Evolutionary conservation across 805 yeast genomes (phyloP), one percentile per base, ranked within the genome.

Genomic region (Isabelozyma rhagii): DNA sequence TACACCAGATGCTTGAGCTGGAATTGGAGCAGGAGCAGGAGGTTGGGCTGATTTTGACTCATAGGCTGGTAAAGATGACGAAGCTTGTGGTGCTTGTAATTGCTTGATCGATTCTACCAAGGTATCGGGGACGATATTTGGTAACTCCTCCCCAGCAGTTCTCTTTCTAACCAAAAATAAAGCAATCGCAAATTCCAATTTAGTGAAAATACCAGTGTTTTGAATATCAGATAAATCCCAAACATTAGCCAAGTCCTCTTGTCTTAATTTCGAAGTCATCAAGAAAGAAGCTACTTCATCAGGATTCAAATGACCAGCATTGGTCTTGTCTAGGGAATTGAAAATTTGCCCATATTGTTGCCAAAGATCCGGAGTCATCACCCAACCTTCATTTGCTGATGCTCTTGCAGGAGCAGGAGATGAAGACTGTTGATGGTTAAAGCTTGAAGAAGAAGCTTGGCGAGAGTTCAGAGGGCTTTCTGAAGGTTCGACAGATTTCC

Each of bases 181-280:
- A 14, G 98, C 97, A 62, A 94, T 85, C 3, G 96, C 84, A 66
- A 94, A 94, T 66, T 94, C 99, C 55, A 82, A 76, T 59, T 80
- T 82, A 45, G 89, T 78, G 62, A 94, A 90, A 41, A 79, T 79
- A 25, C 97, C 97, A 42, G 88, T 82, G 66, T 90, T 90, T 56
- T 89, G 87, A 53, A 90, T 79, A 65, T 94, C 97, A 8, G 98
- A 83, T 57, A 94, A 76, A 68, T 94, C 99, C 99, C 99, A 94
- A 41, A 93, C 84, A 21, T 82, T 72, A 1, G 98, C 99, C 54
- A 94, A 78, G 17, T 82, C 84, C 46, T 89, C 92, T 60, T 92
- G 97, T 46, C 84, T 79, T 51, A 94, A 79, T 53, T 89, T 87
- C 3, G 98, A 93, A 8, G 94, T 87, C 77, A 89, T 84, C 58